phyloP scores from a whole-genome alignment of 352 stramenopile genomes.

The Phytopythium sindhum region DNA sequence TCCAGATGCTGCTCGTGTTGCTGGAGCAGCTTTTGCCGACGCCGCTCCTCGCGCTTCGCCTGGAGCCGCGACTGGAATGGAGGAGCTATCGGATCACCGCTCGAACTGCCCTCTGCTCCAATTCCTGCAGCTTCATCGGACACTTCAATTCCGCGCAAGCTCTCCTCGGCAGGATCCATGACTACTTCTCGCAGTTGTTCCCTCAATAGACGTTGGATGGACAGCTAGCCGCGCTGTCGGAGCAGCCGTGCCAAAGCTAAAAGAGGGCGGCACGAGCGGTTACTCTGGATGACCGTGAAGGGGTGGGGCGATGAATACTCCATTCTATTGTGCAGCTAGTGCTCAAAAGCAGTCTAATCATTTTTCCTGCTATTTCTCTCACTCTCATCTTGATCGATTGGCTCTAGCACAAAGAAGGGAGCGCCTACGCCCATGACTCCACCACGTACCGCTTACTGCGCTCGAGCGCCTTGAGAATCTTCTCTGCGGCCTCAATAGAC shows the following conservation, averaged over 20 bases:
- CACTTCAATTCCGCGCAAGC: not conserved
- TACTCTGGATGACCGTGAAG: not conserved
- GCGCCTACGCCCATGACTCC: constrained; percentile 77
- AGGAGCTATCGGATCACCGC: not conserved
- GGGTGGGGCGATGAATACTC: not conserved
- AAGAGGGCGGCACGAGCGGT: not conserved
- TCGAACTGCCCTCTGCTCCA: not conserved
- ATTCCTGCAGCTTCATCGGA: not conserved
- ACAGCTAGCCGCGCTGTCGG: not conserved
- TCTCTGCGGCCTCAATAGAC: constrained; percentile 55
- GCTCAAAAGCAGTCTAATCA: not conserved
- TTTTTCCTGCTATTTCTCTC: not conserved
- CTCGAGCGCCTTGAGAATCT: constrained; percentile 68
- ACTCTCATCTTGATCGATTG: too few species aligned
- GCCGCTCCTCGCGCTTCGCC: constrained; percentile 59
- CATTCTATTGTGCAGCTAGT: not conserved
- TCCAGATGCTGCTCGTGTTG: constrained; percentile 9
- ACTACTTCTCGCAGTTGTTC: not conserved
- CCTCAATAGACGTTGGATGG: not conserved
- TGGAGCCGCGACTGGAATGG: constrained; percentile 51
- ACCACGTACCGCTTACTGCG: constrained; percentile 82
- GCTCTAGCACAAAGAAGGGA: not conserved
- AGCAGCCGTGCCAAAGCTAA: not conserved
- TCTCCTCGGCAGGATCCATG: not conserved
- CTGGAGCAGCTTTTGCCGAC: constrained; percentile 10